Conservation (phyloP, 495 filamentous ascomycete species). For the Viridothelium virens region DNA sequence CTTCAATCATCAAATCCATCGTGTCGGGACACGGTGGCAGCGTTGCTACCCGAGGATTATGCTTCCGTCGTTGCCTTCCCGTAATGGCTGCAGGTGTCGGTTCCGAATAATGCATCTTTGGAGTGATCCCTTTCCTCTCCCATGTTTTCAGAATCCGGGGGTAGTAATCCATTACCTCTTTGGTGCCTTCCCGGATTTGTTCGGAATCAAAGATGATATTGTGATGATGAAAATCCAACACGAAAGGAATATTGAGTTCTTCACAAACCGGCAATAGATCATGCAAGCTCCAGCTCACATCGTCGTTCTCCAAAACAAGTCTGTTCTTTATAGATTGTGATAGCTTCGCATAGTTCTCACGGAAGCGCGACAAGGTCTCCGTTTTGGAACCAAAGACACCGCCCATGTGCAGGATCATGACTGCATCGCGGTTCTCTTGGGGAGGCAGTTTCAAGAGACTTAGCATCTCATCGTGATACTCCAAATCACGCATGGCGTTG, state of each 20-base stretch:
- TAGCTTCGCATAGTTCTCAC: constrained; percentile 62
- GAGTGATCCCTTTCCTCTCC: constrained; percentile 76
- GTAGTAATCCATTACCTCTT: constrained; percentile 65
- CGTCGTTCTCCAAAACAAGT: constrained; percentile 90
- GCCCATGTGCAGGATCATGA: constrained; percentile 94
- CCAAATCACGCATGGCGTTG: constrained; percentile 70
- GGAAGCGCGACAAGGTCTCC: constrained; percentile 73
- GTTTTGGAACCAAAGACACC: constrained; percentile 84
- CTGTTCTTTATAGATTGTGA: constrained; percentile 66
- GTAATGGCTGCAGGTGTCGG: constrained; percentile 68
- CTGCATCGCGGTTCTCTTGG: constrained; percentile 77
- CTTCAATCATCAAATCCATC: constrained; percentile 98
- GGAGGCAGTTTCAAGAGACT: constrained; percentile 66
- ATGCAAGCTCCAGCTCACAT: constrained; percentile 83
- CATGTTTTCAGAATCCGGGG: constrained; percentile 77
- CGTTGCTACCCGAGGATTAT: constrained; percentile 65
- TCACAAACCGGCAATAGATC: constrained; percentile 87
- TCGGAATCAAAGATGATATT: constrained; percentile 78
- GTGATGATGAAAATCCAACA: constrained; percentile 92
- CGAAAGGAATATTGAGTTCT: constrained; percentile 85
- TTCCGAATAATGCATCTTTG: constrained; percentile 96
- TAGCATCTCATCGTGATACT: constrained; percentile 84
- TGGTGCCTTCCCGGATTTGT: constrained; percentile 73
- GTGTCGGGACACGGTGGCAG: constrained; percentile 72
- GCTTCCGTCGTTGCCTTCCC: constrained; percentile 66